These are phyloP conservation scores for Phoenix dactylifera DNA, from an alignment of 176 grass and related monocot species.

Conservation along the genomic window DNA sequence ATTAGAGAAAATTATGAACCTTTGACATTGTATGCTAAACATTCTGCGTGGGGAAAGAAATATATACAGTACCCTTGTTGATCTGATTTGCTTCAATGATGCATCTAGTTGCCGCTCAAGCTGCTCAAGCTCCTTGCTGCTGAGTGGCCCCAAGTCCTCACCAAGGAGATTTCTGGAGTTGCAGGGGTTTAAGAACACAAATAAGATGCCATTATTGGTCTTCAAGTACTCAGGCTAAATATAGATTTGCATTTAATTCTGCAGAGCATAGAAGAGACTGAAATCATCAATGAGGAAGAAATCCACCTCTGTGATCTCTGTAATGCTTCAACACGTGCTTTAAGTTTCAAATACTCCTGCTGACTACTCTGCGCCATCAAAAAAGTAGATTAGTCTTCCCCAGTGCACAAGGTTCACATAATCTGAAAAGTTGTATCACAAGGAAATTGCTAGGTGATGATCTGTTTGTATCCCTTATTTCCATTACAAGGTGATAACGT, in stretches of 20 bases:
- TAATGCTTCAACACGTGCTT: conserved; percentile 57
- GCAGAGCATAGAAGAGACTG: too few relatives aligned
- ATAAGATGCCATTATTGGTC: too few relatives aligned
- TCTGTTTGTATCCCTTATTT: too few relatives aligned
- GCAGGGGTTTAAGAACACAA: neutral
- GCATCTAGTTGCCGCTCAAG: conserved; percentile 89
- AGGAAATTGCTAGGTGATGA: too few relatives aligned
- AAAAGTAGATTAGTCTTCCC: neutral
- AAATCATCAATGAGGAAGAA: neutral
- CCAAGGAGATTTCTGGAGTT: conserved; percentile 79
- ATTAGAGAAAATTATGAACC: too few relatives aligned
- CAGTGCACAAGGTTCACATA: too few relatives aligned
- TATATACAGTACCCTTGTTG: conserved; percentile 53
- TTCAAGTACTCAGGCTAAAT: too few relatives aligned
- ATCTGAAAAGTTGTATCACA: too few relatives aligned
- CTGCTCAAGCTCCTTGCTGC: conserved; percentile 63
- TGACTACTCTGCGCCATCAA: conserved; percentile 44
- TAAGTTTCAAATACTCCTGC: conserved; percentile 73
- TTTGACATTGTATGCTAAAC: too few relatives aligned
- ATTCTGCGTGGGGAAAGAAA: neutral
- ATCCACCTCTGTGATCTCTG: conserved; percentile 73
- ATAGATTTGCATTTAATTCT: too few relatives aligned
- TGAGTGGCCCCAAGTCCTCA: conserved; percentile 58
- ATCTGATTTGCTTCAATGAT: conserved; percentile 91
- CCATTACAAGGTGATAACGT: too few relatives aligned